Evolutionary conservation across 495 filamentous ascomycete species (phyloP), one percentile per base, ranked within the genome.

Genomic region (Chaetomium cochliodes): DNA sequence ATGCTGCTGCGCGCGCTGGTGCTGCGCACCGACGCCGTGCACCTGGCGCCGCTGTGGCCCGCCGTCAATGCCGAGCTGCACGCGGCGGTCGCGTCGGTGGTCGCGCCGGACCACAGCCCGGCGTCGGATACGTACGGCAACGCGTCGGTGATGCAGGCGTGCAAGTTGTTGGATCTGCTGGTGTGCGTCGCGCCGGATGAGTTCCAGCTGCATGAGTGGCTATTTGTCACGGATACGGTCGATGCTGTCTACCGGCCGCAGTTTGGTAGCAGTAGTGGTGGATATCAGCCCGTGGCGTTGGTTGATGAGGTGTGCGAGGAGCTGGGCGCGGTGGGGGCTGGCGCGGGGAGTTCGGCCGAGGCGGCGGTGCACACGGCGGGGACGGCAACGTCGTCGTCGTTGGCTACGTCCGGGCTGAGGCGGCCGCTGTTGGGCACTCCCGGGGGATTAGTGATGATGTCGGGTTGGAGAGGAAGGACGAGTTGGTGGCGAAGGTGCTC

Each of bases 211-310:
- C 85, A 92, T 60, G 92, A 97, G 78, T 99, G 94, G 94, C 84
- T 98, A 20, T 99, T 96, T 74, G 86, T 98, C 26, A 93, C 92
- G 6, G 96, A 99, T 73, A 97, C 93, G 42, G 93, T 97, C 67
- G 94, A 99, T 72, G 92, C 96, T 1, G 92, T 98, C 25, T 98
- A 98, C 71, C 86, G 89, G 18, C 88, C 92, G 1, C 49, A 63
- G 52, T 53, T 53, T n/a, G 59, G 46, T 8, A 23, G 20, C 20
- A 6, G 46, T 12, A 16, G 20, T 9, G 20, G 47, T 11, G 51
- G 23, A 56, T 90, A 87, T 78, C 82, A 86, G 60, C 86, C 93
- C 1, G 80, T 88, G 5, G 91, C 92, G 1, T 82, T 98, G 13
- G 88, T 90, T 20, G 94, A 98, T 67, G 91, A 93, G 69, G 79